Evolutionary conservation across 176 grass and related monocot species (phyloP).

Genomic region (Avena eriantha): DNA sequence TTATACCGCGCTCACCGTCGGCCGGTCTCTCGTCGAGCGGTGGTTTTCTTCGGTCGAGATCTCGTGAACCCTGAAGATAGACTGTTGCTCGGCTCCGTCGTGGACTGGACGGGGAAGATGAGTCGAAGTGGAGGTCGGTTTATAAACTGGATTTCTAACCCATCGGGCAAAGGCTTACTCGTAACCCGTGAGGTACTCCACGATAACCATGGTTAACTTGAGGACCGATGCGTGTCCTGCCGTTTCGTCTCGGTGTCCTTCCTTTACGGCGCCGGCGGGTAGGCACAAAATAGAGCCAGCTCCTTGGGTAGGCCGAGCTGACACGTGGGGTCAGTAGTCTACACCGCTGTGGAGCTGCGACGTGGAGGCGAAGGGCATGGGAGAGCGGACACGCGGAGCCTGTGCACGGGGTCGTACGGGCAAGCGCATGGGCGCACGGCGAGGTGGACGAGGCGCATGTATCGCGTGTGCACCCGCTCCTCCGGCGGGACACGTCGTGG

Average conservation of each 20-base stretch:
- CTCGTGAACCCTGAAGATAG: background rate
- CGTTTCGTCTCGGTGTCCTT: constrained; percentile 36
- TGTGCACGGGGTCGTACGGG: constrained; percentile 46
- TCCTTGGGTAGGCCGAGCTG: background rate
- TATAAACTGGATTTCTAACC: constrained; percentile 57
- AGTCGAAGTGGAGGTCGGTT: background rate
- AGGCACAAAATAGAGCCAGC: background rate
- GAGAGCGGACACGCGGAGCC: constrained; percentile 49
- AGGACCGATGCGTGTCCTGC: background rate
- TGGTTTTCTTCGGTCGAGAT: background rate
- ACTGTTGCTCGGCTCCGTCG: background rate
- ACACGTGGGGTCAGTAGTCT: background rate
- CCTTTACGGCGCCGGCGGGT: background rate
- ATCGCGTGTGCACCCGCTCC: background rate
- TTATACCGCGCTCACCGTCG: background rate
- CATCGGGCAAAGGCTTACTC: background rate
- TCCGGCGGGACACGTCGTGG: constrained; percentile 58
- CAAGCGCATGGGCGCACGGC: constrained; percentile 31
- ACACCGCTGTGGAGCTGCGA: background rate
- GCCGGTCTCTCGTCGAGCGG: background rate
- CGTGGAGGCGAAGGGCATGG: background rate
- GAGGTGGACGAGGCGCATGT: constrained; percentile 36
- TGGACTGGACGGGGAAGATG: background rate
- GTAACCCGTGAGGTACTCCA: no score
- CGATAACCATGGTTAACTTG: constrained; percentile 9